These are phyloP conservation scores for Lunularia cruciata DNA, from an alignment of 225 moss, liverwort and hornwort species.

Conservation along the genomic window DNA sequence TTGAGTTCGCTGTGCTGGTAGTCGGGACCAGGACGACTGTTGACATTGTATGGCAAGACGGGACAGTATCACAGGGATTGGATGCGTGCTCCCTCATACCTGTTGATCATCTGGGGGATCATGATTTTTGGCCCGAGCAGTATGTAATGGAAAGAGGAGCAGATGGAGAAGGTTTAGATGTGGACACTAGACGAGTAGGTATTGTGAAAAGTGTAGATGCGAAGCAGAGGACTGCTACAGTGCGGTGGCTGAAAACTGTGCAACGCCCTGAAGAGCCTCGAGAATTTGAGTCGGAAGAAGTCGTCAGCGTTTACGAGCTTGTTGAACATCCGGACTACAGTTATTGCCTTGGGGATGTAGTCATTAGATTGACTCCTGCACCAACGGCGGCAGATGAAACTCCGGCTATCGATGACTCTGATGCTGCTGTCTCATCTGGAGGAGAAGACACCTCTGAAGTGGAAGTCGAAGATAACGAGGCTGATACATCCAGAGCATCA, in stretches of 20 bases:
- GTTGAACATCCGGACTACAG: conserved; percentile 90
- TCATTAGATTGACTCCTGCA: conserved; percentile 76
- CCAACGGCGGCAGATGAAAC: conserved; percentile 38
- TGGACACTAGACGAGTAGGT: conserved; percentile 73
- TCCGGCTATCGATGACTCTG: conserved; percentile 45
- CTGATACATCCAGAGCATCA: conserved; percentile 28
- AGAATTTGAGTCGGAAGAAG: conserved; percentile 83
- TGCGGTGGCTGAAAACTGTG: conserved; percentile 83
- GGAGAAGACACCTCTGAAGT: conserved; percentile 50
- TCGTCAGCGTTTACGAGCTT: conserved; percentile 94
- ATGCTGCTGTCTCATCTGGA: conserved; percentile 43
- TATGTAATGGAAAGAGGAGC: conserved; percentile 94
- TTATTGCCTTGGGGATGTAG: conserved; percentile 93
- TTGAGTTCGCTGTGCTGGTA: conserved; percentile 75
- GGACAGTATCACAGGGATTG: conserved; percentile 53
- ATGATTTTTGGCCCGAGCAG: conserved; percentile 98
- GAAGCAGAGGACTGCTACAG: conserved; percentile 83
- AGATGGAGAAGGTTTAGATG: conserved; percentile 81
- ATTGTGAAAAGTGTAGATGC: conserved; percentile 85
- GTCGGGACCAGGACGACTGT: conserved; percentile 81
- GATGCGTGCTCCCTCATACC: conserved; percentile 80
- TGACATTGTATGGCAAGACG: conserved; percentile 95
- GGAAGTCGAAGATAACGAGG: conserved; percentile 49
- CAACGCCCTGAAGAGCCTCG: conserved; percentile 67
- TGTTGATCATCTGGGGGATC: conserved; percentile 91